Base-by-base conservation (phyloP, 2,329 filamentous ascomycete genomes). In the Fusarium equiseti region DNA sequence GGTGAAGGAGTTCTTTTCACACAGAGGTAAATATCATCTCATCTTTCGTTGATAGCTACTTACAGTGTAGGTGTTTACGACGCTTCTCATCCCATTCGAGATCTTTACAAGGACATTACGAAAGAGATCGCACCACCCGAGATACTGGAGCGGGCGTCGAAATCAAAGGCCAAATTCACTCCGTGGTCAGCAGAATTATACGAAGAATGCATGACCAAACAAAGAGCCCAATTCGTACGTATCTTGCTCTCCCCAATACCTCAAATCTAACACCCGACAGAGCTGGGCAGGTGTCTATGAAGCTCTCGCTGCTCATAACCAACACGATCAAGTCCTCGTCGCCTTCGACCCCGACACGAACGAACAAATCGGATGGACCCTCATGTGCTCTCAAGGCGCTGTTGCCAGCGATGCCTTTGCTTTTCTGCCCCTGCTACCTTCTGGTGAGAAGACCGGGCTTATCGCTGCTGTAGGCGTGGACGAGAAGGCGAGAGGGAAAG, bases 401-500 rank as follows among this genome's bases (percentile, higher is more conserved):
- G 38, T 67, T 3, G 40, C 64, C 0, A 40, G 49, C 11, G 42
- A 66, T 7, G 26, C 27, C 0, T 68, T 59, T 1, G 66, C 73
- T 0, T 76, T 76, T 1, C 15, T 76, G 11, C 71, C 73, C 1
- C 46, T 76, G 5, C n/a, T 65, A 6, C 73, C 71, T 0, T 67
- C 74, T 0, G 61, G 58, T 1, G 57, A 76, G 0, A 75, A 69
- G 40, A 75, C 74, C 0, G 74, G 74, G 1, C 38, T 76, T 0
- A 69, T 76, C 24, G 66, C 66, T 5, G 74, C 74, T 6, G 74
- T 76, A 1, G 74, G 74, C 2, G 59, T 76, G 0, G 73, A 76
- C 24, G 54, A 75, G 24, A 63, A 54, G 0, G 59, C 40, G 0
- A 70, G 74, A 55, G 74, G 74, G 0, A 74, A 73, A 6, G 74